phyloP scores from a whole-genome alignment of 805 yeast genomes.

The Lipomyces sp. region DNA sequence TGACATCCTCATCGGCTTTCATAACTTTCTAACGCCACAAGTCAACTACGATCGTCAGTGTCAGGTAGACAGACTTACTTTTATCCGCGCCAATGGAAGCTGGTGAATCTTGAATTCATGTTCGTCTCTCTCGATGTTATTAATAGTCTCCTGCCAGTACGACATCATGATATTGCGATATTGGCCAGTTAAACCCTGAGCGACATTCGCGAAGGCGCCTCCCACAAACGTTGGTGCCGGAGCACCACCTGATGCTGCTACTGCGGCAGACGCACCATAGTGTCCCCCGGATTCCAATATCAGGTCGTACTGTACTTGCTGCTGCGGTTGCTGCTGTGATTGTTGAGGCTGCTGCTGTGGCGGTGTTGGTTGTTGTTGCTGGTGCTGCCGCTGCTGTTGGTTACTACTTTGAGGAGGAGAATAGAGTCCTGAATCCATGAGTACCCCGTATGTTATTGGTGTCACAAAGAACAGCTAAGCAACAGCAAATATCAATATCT shows the following conservation, averaged over 20 bases:
- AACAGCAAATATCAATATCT: no score
- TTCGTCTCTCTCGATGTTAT: slow-evolving; percentile 83
- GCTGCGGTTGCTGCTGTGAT: slow-evolving; percentile 4
- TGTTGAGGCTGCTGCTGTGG: slow-evolving; percentile 4
- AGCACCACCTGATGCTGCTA: slow-evolving; percentile 38
- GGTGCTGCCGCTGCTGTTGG: slow-evolving; percentile 20
- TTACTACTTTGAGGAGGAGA: slow-evolving; percentile 8
- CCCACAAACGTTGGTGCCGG: slow-evolving; percentile 45
- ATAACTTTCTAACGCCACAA: slow-evolving; percentile 34
- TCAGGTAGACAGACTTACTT: slow-evolving; percentile 53
- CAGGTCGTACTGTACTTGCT: slow-evolving; percentile 34
- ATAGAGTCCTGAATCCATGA: neutral
- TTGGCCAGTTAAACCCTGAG: slow-evolving; percentile 84
- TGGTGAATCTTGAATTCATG: slow-evolving; percentile 95
- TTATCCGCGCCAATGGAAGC: slow-evolving; percentile 92
- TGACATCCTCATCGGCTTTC: slow-evolving; percentile 61
- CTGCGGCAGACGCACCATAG: slow-evolving; percentile 39
- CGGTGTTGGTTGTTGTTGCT: slow-evolving; percentile 11
- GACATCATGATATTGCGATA: slow-evolving; percentile 89
- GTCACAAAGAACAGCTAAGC: neutral
- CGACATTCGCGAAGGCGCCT: slow-evolving; percentile 84
- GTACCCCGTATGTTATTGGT: neutral
- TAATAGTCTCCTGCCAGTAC: slow-evolving; percentile 96
- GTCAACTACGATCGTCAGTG: neutral
- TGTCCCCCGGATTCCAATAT: slow-evolving; percentile 38